A percentile compares a stretch with the other conserved stretches of the same genome.
These are phyloP conservation scores for Coniophora puteana DNA, from an alignment of 1,284 basidiomycete genomes.

Conservation along the genomic window DNA sequence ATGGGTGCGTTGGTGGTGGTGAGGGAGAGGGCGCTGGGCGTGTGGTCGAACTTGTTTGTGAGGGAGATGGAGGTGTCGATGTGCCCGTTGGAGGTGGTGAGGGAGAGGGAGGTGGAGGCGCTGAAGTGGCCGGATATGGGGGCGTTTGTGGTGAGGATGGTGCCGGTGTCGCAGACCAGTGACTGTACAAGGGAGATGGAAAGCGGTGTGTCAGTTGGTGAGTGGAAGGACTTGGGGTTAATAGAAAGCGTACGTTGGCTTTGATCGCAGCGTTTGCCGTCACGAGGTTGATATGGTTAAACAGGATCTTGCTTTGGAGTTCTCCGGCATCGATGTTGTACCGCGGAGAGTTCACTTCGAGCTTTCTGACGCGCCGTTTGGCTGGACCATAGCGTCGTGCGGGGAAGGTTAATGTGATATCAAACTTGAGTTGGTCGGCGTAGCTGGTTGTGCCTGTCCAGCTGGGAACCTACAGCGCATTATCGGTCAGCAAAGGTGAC, in stretches of 20 bases:
- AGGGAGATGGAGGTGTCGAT: conserved; percentile 35
- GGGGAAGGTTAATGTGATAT: conserved; percentile 32
- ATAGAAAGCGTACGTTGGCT: conserved; percentile 21
- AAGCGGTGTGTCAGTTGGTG: no score
- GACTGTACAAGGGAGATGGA: no score
- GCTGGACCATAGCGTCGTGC: conserved; percentile 12
- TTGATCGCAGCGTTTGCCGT: conserved; percentile 25
- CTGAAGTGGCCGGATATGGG: conserved; percentile 41
- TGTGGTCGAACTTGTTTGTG: conserved; percentile 22
- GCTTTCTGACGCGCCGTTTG: conserved; percentile 27
- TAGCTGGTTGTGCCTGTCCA: conserved; percentile 6
- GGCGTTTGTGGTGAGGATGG: conserved; percentile 31
- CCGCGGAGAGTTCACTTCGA: conserved; percentile 30
- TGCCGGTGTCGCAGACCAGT: conserved; percentile 26
- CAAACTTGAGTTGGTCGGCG: conserved; percentile 20
- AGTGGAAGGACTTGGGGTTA: conserved; percentile 4
- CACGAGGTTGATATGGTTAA: conserved; percentile 27
- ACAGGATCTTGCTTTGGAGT: conserved; percentile 27
- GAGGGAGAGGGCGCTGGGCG: conserved; percentile 22
- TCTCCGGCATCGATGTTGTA: conserved; percentile 30
- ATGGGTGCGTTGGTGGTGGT: conserved; percentile 37
- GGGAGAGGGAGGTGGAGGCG: conserved; percentile 27
- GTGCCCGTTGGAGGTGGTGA: conserved; percentile 34
- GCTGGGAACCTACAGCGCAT: conserved; percentile 5
- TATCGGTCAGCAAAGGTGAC: conserved; percentile 1